Evolutionary conservation across 129 eudicot genomes (phyloP).

Genomic region (Artemisia tridentata): DNA sequence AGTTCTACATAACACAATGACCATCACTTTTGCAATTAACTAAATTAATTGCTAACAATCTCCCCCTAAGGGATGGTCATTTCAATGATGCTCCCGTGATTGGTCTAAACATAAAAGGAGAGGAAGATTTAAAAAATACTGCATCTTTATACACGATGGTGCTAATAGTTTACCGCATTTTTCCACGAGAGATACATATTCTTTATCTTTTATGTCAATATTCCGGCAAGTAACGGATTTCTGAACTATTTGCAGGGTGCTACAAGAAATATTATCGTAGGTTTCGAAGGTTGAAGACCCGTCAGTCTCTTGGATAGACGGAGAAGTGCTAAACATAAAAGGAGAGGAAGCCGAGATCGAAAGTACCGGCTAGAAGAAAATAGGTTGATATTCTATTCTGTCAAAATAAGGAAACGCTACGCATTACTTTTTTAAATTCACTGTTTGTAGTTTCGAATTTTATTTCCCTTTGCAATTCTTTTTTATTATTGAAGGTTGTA

Average conservation of each 20-base stretch:
- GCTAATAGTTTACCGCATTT: conserved; percentile 8
- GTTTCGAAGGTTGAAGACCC: conserved; percentile 91
- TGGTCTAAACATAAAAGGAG: too few relatives aligned
- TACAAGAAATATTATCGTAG: conserved; percentile 70
- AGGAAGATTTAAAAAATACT: too few relatives aligned
- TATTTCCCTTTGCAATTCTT: conserved; percentile 10
- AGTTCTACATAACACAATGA: too few relatives aligned
- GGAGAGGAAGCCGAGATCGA: conserved; percentile 72
- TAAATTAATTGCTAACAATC: too few relatives aligned
- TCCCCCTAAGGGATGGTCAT: too few relatives aligned
- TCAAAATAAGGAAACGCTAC: too few relatives aligned
- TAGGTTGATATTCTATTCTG: conserved; percentile 23
- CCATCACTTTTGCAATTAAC: too few relatives aligned
- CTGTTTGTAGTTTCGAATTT: conserved; percentile 1
- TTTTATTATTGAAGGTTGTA: conserved; percentile 41
- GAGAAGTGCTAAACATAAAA: conserved; percentile 60
- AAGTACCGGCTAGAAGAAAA: conserved; percentile 60
- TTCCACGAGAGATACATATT: not conserved
- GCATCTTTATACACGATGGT: not conserved
- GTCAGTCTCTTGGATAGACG: conserved; percentile 80
- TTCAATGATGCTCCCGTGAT: too few relatives aligned
- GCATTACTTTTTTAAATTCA: not conserved
- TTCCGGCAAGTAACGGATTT: conserved; percentile 19
- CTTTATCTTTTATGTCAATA: not conserved
- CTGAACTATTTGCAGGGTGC: conserved; percentile 62